Percentiles rank a stretch among this genome's conserved stretches.
phyloP scores from a whole-genome alignment of 306 rosid genomes.

The Psophocarpus tetragonolobus region DNA sequence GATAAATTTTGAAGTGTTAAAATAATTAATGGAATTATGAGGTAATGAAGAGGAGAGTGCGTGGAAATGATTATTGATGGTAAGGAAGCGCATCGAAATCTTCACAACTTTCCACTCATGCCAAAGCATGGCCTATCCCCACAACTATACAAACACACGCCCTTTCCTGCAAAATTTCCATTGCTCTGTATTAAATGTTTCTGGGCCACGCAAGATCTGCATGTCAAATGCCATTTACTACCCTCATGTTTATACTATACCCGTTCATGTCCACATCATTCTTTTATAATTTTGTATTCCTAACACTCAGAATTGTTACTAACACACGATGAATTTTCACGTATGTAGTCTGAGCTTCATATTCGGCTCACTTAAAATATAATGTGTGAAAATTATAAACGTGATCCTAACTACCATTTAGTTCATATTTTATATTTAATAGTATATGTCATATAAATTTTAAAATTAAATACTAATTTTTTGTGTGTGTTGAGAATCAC shows the following conservation, averaged over 20 bases:
- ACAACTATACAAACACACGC: neutral
- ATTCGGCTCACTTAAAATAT: neutral
- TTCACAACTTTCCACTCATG: neutral
- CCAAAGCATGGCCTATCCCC: neutral
- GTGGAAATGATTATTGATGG: neutral
- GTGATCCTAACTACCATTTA: neutral
- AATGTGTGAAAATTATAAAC: neutral
- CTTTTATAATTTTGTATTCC: neutral
- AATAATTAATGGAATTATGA: too few relatives aligned
- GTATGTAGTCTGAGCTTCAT: neutral
- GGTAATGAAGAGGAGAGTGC: neutral
- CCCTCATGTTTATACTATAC: neutral
- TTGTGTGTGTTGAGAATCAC: too few relatives aligned
- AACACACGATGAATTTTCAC: neutral
- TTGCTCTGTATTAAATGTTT: neutral
- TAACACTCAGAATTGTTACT: neutral
- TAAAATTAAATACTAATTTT: neutral
- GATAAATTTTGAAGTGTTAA: too few relatives aligned
- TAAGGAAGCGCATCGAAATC: neutral
- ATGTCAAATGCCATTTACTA: constrained; percentile 12
- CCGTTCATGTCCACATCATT: neutral
- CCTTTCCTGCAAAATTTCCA: neutral
- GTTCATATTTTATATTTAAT: neutral
- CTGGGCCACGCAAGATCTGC: constrained; percentile 6
- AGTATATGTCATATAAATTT: neutral